phyloP scores from a whole-genome alignment of 345 rosid genomes.

The Syzygium grande region DNA sequence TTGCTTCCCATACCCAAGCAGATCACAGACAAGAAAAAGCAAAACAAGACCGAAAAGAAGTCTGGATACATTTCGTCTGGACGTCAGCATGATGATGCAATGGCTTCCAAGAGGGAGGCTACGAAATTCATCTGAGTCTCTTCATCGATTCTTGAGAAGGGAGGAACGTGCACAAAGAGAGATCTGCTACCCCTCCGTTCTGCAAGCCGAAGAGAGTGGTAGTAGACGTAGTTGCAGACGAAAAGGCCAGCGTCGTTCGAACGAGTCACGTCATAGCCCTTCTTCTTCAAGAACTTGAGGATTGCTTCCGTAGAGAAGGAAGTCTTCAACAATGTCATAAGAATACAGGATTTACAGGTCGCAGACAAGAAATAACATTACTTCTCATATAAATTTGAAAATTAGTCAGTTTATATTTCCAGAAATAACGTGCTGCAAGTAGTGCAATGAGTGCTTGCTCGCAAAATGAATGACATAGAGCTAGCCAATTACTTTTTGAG shows the following conservation, averaged over 20 bases:
- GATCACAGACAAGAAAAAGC: not conserved
- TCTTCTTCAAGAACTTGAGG: not conserved
- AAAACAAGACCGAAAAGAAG: not conserved
- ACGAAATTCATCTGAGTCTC: constrained; percentile 90
- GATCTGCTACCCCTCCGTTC: constrained; percentile 62
- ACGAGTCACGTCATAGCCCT: constrained; percentile 66
- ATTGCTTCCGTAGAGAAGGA: constrained; percentile 8
- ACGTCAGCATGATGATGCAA: constrained; percentile 12
- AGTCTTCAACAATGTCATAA: constrained; percentile 4
- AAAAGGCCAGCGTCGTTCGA: constrained; percentile 94
- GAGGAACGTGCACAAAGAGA: constrained; percentile 93
- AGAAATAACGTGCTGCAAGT: not conserved
- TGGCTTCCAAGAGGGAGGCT: constrained; percentile 85
- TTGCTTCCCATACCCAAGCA: not conserved
- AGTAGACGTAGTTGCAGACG: constrained; percentile 97
- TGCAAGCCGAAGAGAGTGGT: constrained; percentile 88
- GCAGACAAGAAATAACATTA: not conserved
- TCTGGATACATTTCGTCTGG: not conserved
- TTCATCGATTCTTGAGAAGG: constrained; percentile 75
- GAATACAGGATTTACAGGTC: not conserved
- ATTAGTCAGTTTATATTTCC: not conserved
- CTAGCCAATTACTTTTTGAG: not conserved
- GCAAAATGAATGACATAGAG: not conserved
- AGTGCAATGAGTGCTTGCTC: not conserved
- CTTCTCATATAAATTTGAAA: not conserved